Evolutionary conservation across 2,329 filamentous ascomycete species (phyloP), one percentile per base, ranked within the genome.

Genomic region (Clathrospora elynae): DNA sequence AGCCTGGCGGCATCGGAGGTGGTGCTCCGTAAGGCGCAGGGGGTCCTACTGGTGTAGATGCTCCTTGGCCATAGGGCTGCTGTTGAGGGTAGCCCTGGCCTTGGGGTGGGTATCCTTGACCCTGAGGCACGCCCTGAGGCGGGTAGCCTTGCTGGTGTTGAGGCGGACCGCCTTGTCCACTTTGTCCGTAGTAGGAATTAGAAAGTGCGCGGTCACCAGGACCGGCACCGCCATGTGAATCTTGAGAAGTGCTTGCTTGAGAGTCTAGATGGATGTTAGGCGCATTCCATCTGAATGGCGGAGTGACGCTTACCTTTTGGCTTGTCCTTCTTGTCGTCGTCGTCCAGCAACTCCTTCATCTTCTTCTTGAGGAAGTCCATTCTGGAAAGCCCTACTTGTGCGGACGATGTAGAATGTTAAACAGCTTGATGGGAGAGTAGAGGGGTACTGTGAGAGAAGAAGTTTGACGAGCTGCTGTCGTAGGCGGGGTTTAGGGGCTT

Each of bases 1-100:
- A 87, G 53, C 84, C 84, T 5, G 64, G 64, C 2, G 66, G 66
- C 60, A 35, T 74, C 61, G 16, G 84, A 76, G 51, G 85, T 72
- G 47, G 79, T 72, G 16, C 83, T 78, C 71, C 62, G 44, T 59
- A 68, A 41, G 58, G 58, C 5, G 61, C 60, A 6, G 64, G 64
- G 26, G 63, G 64, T 4, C 64, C 63, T 22, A 60, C 51, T 10
- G 62, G 61, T 8, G 62, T 59, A 8, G 66, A 59, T 25, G 57
- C 39, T 22, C 46, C 48, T 8, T 54, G 47, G 6, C 55, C 59
- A 19, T 57, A 59, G 7, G 49, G 56, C 18, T 55, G 55, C 23
- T 63, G 61, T 23, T 53, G 63, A 30, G 59, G 55, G 20, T 64
- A 59, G 37, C 63, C 50, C 7, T 55, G 47, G 17, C 42, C 43